phyloP scores from a whole-genome alignment of 371 early-diverging fungal genomes.

The Apophysomyces sp. region DNA sequence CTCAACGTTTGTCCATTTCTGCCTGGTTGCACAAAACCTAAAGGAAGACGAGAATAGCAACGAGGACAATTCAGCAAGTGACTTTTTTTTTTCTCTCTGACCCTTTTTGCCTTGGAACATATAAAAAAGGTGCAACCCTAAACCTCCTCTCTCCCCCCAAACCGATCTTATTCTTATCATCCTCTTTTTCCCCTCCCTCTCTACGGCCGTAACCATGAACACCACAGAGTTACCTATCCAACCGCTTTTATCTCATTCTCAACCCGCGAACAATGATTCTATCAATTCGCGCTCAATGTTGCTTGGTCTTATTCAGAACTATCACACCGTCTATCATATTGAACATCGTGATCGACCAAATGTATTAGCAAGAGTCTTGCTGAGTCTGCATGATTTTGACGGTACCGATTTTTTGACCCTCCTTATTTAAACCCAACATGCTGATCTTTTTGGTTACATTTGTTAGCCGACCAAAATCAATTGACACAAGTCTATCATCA shows the following conservation, averaged over 20 bases:
- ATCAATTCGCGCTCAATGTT: background rate
- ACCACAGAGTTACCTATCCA: background rate
- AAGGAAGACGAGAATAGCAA: background rate
- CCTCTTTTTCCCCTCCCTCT: background rate
- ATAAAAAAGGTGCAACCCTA: background rate
- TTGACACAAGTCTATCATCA: conserved; percentile 8
- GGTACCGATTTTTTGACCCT: conserved; percentile 30
- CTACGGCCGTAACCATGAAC: background rate
- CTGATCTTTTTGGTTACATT: background rate
- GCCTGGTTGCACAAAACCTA: background rate
- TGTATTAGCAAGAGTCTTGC: conserved; percentile 26
- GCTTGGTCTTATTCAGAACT: conserved; percentile 9
- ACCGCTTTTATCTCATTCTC: background rate
- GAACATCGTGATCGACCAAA: conserved; percentile 39
- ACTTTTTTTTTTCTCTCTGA: background rate
- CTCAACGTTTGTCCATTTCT: background rate
- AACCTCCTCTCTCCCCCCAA: no score
- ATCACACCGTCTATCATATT: conserved; percentile 33
- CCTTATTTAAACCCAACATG: background rate
- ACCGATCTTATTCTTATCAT: background rate
- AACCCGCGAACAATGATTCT: background rate
- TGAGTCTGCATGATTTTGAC: conserved; percentile 29
- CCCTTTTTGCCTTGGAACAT: background rate
- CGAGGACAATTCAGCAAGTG: background rate
- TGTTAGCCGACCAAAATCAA: conserved; percentile 4